Evolutionary conservation across 2,329 filamentous ascomycete genomes (phyloP), one percentile per base, ranked within the genome.

Genomic region (Beauveria brongniartii): DNA sequence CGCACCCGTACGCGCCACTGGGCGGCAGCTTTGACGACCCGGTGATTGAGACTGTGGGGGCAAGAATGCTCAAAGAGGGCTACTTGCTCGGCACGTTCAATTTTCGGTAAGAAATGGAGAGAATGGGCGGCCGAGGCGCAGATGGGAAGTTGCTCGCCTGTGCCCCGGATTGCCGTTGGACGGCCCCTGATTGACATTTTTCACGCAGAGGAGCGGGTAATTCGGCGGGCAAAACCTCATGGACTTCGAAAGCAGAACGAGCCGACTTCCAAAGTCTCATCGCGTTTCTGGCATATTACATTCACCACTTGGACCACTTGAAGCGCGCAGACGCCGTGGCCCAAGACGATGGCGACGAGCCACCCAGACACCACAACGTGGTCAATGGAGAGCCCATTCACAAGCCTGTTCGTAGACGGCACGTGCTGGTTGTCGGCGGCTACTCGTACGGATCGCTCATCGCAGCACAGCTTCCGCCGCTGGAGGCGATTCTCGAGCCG

Each of bases 401-500:
- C 12, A 37, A n/a, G 16, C 41, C 7, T 5, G 46, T 14, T 8
- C 24, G 1, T 50, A 61, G 2, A 66, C 28, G 18, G n/a, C 65
- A 1, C 74, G 60, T 78, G 53, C 69, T 86, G 3, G 68, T 96
- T 5, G 77, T 94, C 7, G 88, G 83, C 2, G 92, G 92, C 14
- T 97, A 97, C 72, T 96, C 92, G 0, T 97, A 97, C 72, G 94
- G 94, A 48, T 90, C 91, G 5, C 82, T 96, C 69, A 83, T 97
- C 44, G 86, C 91, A 2, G 85, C 83, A 0, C 85, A 88, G 61
- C 80, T 96, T 0, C 90, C 91, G 0, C 78, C 85, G 0, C 74
- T 87, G 41, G 71, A 77, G 12, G 73, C 78, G 0, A 83, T 95
- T 30, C 73, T 91, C 26, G 71, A 78, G 1, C 73, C 81, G 1